These are phyloP conservation scores for Styphnolobium japonicum DNA, from an alignment of 306 rosid genomes.

Conservation along the genomic window DNA sequence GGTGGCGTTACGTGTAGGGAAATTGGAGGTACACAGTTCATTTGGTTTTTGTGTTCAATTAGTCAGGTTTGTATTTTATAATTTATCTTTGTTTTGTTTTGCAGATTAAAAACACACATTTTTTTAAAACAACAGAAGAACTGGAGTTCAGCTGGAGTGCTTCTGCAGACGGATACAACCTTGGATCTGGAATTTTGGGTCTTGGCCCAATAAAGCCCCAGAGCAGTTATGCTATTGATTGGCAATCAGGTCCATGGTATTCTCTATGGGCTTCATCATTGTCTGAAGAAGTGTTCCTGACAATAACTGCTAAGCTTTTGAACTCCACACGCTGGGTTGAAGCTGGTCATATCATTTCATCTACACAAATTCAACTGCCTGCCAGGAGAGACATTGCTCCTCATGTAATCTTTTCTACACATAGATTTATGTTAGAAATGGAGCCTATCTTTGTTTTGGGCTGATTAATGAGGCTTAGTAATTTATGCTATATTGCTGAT, in stretches of 20 bases:
- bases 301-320: constrained; percentile 63
- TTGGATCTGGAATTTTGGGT: constrained; percentile 67
- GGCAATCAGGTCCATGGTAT: constrained; percentile 79
- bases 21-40: constrained; percentile 52
- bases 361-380: constrained; percentile 83
- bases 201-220: constrained; percentile 69
- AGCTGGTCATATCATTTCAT: constrained; percentile 79
- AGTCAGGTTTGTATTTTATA: not conserved
- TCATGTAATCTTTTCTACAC: constrained; percentile 45
- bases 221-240: constrained; percentile 47
- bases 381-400: constrained; percentile 43
- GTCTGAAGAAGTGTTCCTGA: constrained; percentile 61
- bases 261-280: constrained; percentile 57
- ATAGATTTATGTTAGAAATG: not conserved
- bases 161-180: constrained; percentile 68
- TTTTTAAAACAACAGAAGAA: constrained; percentile 71
- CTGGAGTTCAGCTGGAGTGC: constrained; percentile 78
- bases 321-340: constrained; percentile 69
- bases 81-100: constrained; percentile 21
- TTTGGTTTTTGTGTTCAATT: not conserved
- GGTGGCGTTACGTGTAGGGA: constrained; percentile 50
- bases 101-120: constrained; percentile 73
- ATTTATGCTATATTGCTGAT: not conserved
- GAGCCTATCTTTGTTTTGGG: not conserved
- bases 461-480: not conserved